These are phyloP conservation scores for Amylocarpus encephaloides DNA, from an alignment of 2,329 filamentous ascomycete genomes.

Conservation along the genomic window DNA sequence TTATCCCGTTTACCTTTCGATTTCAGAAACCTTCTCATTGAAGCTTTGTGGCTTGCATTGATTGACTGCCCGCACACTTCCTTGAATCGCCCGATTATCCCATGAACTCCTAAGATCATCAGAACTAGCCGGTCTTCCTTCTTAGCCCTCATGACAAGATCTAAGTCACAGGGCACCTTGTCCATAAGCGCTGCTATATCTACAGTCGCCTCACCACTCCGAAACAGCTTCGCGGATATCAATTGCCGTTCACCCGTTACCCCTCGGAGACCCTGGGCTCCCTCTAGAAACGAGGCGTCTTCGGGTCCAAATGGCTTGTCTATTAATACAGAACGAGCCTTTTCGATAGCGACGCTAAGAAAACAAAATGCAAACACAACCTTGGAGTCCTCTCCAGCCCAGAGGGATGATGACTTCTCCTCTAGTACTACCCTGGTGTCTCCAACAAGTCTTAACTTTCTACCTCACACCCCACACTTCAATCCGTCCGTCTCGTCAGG, in stretches of 20 bases:
- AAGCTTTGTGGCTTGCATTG: constrained; percentile 8
- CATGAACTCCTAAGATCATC: constrained; percentile 9
- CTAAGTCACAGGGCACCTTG: constrained; percentile 15
- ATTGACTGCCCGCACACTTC: not conserved
- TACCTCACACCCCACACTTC: constrained; percentile 21
- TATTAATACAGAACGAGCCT: constrained; percentile 17
- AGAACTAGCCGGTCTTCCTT: constrained; percentile 5
- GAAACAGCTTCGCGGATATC: constrained; percentile 29
- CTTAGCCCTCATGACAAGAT: constrained; percentile 10
- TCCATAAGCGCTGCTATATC: constrained; percentile 21
- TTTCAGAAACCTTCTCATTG: constrained; percentile 10
- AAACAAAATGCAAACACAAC: constrained; percentile 4
- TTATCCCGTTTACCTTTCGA: constrained; percentile 3
- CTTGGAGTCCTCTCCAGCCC: constrained; percentile 3
- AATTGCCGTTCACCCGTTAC: constrained; percentile 32
- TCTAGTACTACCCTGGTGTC: constrained; percentile 8
- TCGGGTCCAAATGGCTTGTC: constrained; percentile 4
- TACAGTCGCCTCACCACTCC: constrained; percentile 28
- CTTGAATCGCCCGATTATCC: constrained; percentile 4
- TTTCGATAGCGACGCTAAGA: constrained; percentile 10
- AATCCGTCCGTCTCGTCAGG: constrained; percentile 16
- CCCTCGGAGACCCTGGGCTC: constrained; percentile 14
- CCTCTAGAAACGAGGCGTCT: constrained; percentile 4
- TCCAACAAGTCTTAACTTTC: constrained; percentile 15
- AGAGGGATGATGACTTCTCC: constrained; percentile 1